A percentile compares a stretch with the other conserved stretches of the same genome.
phyloP scores from a whole-genome alignment of 371 early-diverging fungal genomes.

The Mucor lusitanicus region DNA sequence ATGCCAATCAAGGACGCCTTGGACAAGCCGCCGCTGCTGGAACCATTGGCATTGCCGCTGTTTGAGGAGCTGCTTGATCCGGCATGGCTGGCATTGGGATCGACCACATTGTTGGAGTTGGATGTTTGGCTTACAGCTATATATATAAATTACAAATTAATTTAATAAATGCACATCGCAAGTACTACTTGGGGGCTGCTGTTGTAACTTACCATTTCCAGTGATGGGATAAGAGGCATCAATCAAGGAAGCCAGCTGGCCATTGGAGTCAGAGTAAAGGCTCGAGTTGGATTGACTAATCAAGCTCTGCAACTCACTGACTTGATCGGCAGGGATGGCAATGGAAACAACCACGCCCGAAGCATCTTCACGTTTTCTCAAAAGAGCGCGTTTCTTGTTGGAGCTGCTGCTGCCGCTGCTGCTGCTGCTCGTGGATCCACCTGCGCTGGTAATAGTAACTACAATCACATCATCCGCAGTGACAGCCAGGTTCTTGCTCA shows the following conservation, averaged over 20 bases:
- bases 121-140: neutral
- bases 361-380: conserved; percentile 7
- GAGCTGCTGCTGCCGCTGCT: conserved; percentile 1
- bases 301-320: conserved; percentile 24
- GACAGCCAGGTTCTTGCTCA: conserved; percentile 29
- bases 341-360: conserved; percentile 37
- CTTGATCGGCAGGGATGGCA: conserved; percentile 33
- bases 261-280: conserved; percentile 38
- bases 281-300: conserved; percentile 24
- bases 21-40: conserved; percentile 28
- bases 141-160: neutral
- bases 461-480: conserved; percentile 49
- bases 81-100: neutral
- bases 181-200: too few relatives aligned
- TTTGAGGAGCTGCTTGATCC: neutral
- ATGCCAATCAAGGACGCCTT: conserved; percentile 45
- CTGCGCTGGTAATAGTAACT: conserved; percentile 41
- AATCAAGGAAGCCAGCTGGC: conserved; percentile 42
- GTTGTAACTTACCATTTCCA: conserved; percentile 3
- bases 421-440: conserved; percentile 4
- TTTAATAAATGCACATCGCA: neutral
- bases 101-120: neutral
- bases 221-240: conserved; percentile 35
- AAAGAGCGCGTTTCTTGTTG: conserved; percentile 7
- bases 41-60: neutral